phyloP scores from a whole-genome alignment of 2,329 filamentous ascomycete species.

The Penicillium brasilianum region DNA sequence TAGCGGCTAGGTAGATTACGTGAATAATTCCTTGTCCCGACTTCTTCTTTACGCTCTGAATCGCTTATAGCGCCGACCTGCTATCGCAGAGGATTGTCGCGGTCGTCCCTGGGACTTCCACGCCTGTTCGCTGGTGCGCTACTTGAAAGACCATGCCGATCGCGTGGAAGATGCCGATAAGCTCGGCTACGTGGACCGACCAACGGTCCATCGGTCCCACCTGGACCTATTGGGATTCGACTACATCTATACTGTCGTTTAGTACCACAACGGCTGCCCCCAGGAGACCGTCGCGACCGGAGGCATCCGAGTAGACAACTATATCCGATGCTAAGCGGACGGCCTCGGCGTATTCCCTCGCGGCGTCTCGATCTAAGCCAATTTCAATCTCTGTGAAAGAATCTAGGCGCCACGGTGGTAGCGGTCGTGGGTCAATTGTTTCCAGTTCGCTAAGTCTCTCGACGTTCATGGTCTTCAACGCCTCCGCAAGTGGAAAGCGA shows the following conservation, averaged over 20 bases:
- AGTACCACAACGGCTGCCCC: conserved; percentile 17
- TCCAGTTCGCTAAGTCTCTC: conserved; percentile 26
- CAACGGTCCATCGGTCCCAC: conserved; percentile 26
- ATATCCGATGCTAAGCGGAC: conserved; percentile 14
- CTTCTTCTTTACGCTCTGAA: background rate
- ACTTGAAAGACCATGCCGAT: conserved; percentile 12
- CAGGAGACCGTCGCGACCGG: conserved; percentile 22
- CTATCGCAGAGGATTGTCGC: background rate
- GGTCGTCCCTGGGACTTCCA: background rate
- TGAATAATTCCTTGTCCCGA: background rate
- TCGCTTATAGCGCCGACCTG: background rate
- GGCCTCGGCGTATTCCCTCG: conserved; percentile 20
- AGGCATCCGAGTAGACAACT: conserved; percentile 27
- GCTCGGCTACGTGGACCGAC: conserved; percentile 30
- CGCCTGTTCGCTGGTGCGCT: background rate
- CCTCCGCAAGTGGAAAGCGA: conserved; percentile 29
- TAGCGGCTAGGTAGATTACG: background rate
- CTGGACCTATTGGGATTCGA: conserved; percentile 14
- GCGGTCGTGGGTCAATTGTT: conserved; percentile 28
- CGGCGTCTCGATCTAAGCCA: conserved; percentile 27
- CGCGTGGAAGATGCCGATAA: conserved; percentile 28
- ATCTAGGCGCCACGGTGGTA: conserved; percentile 26
- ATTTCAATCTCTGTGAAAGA: conserved; percentile 33
- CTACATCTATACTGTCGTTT: background rate
- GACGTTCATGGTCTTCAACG: conserved; percentile 25